Percentiles rank a stretch among this genome's conserved stretches.
These are phyloP conservation scores for Mycena citricolor DNA, from an alignment of 1,284 basidiomycete species.

Conservation along the genomic window DNA sequence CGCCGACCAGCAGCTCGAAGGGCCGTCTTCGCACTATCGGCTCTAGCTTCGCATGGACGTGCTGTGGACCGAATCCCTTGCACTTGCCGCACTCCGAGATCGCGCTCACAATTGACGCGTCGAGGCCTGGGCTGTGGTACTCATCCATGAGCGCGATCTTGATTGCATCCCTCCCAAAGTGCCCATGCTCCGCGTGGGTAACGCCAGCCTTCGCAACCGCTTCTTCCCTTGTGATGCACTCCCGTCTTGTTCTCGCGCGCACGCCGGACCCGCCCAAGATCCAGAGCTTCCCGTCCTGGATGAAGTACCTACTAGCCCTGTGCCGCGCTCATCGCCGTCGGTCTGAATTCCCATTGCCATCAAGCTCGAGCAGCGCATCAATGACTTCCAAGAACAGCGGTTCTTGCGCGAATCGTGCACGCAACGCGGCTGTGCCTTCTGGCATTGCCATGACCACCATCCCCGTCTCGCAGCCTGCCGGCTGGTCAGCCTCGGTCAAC, in stretches of 20 bases:
- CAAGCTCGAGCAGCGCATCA: constrained; percentile 25
- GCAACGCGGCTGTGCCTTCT: no score
- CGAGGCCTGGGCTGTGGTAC: constrained; percentile 30
- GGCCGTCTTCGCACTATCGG: constrained; percentile 36
- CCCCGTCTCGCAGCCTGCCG: no score
- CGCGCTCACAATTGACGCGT: constrained; percentile 29
- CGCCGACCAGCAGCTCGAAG: constrained; percentile 35
- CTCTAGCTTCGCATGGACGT: constrained; percentile 34
- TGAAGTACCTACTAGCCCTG: constrained; percentile 29
- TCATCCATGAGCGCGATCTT: constrained; percentile 29
- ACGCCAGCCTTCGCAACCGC: constrained; percentile 19
- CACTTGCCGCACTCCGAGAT: constrained; percentile 33
- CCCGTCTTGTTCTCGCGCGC: constrained; percentile 19
- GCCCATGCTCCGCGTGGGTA: constrained; percentile 28
- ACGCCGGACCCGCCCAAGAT: constrained; percentile 20
- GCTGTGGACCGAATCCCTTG: constrained; percentile 27
- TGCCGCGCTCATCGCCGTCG: constrained; percentile 28
- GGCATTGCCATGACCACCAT: no score
- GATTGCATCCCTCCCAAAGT: constrained; percentile 32
- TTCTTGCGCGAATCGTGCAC: constrained; percentile 29
- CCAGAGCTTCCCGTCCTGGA: constrained; percentile 36
- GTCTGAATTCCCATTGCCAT: no score
- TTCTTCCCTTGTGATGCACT: constrained; percentile 21
- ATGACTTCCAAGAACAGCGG: constrained; percentile 30
- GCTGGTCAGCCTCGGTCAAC: no score